These are phyloP conservation scores for Pythium brassicae DNA, from an alignment of 352 stramenopile genomes.

Conservation along the genomic window DNA sequence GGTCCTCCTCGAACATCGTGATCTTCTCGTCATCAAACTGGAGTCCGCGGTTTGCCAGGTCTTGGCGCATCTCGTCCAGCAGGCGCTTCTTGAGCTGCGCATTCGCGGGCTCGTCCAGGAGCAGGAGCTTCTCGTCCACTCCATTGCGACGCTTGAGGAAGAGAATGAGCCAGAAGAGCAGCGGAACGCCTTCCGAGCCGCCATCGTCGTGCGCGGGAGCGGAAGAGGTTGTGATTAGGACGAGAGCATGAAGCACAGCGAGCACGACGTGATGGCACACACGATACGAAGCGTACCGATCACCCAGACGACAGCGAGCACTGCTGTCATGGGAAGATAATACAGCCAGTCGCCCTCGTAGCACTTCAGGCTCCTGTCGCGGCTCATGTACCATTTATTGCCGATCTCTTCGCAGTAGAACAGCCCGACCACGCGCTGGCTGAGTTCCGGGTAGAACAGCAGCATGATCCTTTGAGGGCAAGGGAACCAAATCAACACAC, in stretches of 20 bases:
- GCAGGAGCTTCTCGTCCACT: slow-evolving; percentile 41
- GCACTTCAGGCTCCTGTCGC: slow-evolving; percentile 55
- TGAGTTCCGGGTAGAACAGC: slow-evolving; percentile 71
- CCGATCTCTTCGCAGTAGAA: slow-evolving; percentile 79
- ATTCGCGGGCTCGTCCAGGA: slow-evolving; percentile 37
- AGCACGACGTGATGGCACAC: no score
- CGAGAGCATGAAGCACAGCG: neutral
- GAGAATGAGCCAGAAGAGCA: slow-evolving; percentile 71
- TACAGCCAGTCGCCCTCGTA: slow-evolving; percentile 54
- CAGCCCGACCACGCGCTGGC: slow-evolving; percentile 55
- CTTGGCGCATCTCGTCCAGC: slow-evolving; percentile 39
- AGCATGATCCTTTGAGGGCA: slow-evolving; percentile 37
- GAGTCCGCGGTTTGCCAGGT: slow-evolving; percentile 35
- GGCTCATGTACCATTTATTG: slow-evolving; percentile 49
- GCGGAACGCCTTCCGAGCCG: slow-evolving; percentile 43
- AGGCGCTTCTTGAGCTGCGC: slow-evolving; percentile 37
- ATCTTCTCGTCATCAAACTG: slow-evolving; percentile 45
- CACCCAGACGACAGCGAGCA: slow-evolving; percentile 53
- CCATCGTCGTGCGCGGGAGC: neutral
- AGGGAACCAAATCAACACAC: neutral
- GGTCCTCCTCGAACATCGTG: slow-evolving; percentile 38
- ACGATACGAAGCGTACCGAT: slow-evolving; percentile 25
- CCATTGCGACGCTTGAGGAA: slow-evolving; percentile 43
- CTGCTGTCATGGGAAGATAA: slow-evolving; percentile 46
- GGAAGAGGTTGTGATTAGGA: neutral